phyloP scores from a whole-genome alignment of 2,329 filamentous ascomycete species.

The Pestalotiopsis sp. region DNA sequence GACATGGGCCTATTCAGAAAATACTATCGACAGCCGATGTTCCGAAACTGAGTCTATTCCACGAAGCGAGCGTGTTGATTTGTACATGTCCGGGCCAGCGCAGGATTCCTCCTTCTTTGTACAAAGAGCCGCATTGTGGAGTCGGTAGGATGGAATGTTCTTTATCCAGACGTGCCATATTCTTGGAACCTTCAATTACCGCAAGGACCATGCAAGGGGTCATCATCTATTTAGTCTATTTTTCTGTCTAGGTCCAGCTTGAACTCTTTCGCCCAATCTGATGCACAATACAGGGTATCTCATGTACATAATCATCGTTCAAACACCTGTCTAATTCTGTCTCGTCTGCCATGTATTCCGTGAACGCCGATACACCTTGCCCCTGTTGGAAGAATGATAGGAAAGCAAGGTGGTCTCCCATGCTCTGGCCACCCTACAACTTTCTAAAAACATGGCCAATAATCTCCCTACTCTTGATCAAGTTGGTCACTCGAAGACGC shows the following conservation, averaged over 20 bases:
- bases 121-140: too few species aligned
- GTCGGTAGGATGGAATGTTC: too few species aligned
- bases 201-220: neutral
- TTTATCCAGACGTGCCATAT: neutral
- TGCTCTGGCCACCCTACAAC: constrained; percentile 40
- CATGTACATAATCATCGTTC: neutral
- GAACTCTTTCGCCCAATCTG: neutral
- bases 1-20: too few species aligned
- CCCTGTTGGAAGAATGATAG: too few species aligned
- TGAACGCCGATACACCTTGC: neutral
- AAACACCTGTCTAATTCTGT: neutral
- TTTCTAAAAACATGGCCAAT: constrained; percentile 83
- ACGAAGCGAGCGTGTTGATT: neutral
- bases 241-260: neutral
- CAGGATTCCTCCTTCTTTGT: too few species aligned
- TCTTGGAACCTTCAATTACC: neutral
- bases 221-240: neutral
- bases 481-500: constrained; percentile 81
- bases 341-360: neutral
- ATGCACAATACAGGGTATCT: neutral
- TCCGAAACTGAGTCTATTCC: neutral
- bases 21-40: neutral
- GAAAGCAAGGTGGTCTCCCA: too few species aligned
- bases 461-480: constrained; percentile 90
- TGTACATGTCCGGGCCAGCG: neutral